Conservation (phyloP, 1,284 basidiomycete species). For the Fistulina hepatica region DNA sequence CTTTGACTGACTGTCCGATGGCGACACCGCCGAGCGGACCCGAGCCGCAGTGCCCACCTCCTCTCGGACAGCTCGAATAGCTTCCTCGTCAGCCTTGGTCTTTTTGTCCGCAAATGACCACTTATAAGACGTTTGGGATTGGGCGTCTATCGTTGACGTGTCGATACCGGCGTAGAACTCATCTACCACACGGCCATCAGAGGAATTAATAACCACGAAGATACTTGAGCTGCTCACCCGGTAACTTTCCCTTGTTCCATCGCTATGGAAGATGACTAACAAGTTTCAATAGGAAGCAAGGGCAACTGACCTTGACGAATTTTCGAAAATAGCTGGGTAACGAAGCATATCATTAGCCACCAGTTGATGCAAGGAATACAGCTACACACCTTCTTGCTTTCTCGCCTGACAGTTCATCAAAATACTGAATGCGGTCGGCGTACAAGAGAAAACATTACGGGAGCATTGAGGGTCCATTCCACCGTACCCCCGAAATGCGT, state of each 20-base stretch:
- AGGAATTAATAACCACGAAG: conserved; percentile 4
- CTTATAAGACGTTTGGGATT: conserved; percentile 52
- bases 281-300: conserved; percentile 2
- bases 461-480: too few relatives aligned
- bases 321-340: conserved; percentile 66
- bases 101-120: conserved; percentile 47
- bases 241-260: conserved; percentile 67
- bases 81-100: conserved; percentile 41
- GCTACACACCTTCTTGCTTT: conserved; percentile 50
- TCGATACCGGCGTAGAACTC: conserved; percentile 51
- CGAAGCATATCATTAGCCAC: conserved; percentile 20
- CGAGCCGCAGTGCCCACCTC: conserved; percentile 52
- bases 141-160: conserved; percentile 36
- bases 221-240: conserved; percentile 30
- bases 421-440: conserved; percentile 43
- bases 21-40: conserved; percentile 20
- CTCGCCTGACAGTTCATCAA: conserved; percentile 66
- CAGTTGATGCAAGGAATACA: conserved; percentile 19
- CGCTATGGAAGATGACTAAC: conserved; percentile 28
- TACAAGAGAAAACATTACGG: too few relatives aligned
- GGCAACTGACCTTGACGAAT: conserved; percentile 55
- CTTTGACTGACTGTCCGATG: too few relatives aligned
- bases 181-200: conserved; percentile 26
- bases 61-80: conserved; percentile 45
- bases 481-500: too few relatives aligned